Base-by-base conservation (phyloP, 2,329 filamentous ascomycete genomes). In the Exophiala calicioides region DNA sequence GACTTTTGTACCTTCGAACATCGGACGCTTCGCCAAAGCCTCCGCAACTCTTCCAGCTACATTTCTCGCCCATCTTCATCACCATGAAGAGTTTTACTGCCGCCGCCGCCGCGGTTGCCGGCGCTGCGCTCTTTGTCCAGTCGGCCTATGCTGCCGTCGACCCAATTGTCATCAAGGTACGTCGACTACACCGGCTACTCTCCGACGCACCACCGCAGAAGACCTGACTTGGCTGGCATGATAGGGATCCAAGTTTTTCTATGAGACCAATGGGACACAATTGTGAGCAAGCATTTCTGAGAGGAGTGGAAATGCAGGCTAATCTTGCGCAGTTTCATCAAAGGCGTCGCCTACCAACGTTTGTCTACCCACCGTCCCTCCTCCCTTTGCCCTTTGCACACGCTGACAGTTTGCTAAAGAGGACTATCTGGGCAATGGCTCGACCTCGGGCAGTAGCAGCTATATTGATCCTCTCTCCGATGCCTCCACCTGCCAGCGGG, bases 261-360 rank as follows among this genome's bases (percentile, higher is more conserved):
- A 86, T 76, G 79, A 87, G 69, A 86, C 84, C 68, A 86, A 85
- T 68, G 84, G 84, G 61, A 85, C 82, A 18, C 80, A 88, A 72
- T 88, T 87, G 76, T 82, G 71, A 62, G 73, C 57, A 12, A 58
- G 64, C 59, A 31, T 52, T 34, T 26, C 5, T 29, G 5, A 27
- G 2, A n/a, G 15, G 13, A 5, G 23, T 24, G 15, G 10, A 26
- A 5, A 34, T 38, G 12, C n/a, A 16, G 30, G 37, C 23, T 46
- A 21, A 30, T 49, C 43, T 46, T 48, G 20, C 37, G 55, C 53
- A 81, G 78, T 72, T 94, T 83, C 77, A 88, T 97, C 69, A 88
- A 86, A 70, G 93, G 93, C 73, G 78, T 98, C 60, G 93, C 93
- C 58, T 98, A 98, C 74, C 93, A 98, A 76, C 82, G 51, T 52